Base-by-base conservation (phyloP, 371 early-diverging fungal genomes). In the Mortierella sp. region DNA sequence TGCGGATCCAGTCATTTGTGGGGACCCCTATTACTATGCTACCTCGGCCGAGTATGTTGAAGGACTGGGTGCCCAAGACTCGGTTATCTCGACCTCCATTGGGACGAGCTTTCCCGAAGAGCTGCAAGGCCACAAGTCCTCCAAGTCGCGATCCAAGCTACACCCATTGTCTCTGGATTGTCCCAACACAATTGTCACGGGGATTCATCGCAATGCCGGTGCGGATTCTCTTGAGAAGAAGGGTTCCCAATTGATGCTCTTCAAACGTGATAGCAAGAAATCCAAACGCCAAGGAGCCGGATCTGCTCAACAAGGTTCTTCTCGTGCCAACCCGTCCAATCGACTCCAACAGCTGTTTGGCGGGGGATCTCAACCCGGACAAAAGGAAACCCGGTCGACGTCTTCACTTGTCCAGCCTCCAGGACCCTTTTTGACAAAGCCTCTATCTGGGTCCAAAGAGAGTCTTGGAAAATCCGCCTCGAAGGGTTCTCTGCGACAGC, bases 41-140 rank as follows among this genome's bases (percentile, higher is more conserved):
- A 72, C 73, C 1, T 73, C 72, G 43, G 64, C 79, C 21, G 79
- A 79, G 43, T 72, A 66, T 19, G 62, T 79, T 16, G 70, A 65
- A 19, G 79, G 68, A 4, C 30, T 79, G 1, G 79, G 79, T 0
- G 79, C 73, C 14, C 66, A 65, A 7, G 57, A 69, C 30, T 79
- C 79, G 12, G 48, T 79, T 23, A 79, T 79, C 43, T 79, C 79
- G 19, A 79, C 79, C 4, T 79, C 79, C 16, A 15, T 69, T 29
- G 79, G 79, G 48, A 79, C 61, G 15, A 62, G 70, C 0, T 79
- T 72, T 26, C 79, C 79, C 6, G 46, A 68, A 21, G 61, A 79
- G 19, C 67, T 79, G 25, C 72, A 70, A 25, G 47, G 51, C 29
- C 65, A 65, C 19, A 73, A 60, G 58, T 26, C 44, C 29, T 66